phyloP scores from a whole-genome alignment of 2,329 filamentous ascomycete genomes.

The Bipolaris cookei region DNA sequence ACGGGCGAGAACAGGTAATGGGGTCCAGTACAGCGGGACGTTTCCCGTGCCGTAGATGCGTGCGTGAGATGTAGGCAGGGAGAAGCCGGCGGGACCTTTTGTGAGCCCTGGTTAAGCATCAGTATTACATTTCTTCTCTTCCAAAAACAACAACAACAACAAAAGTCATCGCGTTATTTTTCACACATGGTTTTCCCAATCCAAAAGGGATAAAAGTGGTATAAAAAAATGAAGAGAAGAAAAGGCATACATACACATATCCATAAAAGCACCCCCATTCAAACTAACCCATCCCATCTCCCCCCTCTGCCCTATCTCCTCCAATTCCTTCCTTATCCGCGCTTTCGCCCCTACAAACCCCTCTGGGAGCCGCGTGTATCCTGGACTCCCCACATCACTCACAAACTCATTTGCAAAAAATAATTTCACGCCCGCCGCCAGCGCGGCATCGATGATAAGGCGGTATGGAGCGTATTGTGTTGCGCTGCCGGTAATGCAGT shows the following conservation, averaged over 20 bases:
- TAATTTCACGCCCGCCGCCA: slow-evolving; percentile 42
- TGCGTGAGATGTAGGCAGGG: slow-evolving; percentile 34
- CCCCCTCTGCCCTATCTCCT: slow-evolving; percentile 27
- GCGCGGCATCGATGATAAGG: slow-evolving; percentile 44
- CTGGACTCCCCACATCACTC: slow-evolving; percentile 31
- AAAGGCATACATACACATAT: slow-evolving; percentile 37
- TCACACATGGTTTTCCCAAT: no score
- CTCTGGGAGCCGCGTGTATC: slow-evolving; percentile 38
- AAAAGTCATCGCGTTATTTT: no score
- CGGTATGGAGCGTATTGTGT: slow-evolving; percentile 55
- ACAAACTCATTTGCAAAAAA: slow-evolving; percentile 48
- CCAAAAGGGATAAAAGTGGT: no score
- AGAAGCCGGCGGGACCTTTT: slow-evolving; percentile 47
- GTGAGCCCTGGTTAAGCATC: slow-evolving; percentile 39
- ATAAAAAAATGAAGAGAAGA: not conserved
- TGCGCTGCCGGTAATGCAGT: slow-evolving; percentile 54
- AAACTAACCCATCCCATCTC: slow-evolving; percentile 41
- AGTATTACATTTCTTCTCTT: no score
- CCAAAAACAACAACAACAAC: no score
- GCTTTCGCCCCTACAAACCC: slow-evolving; percentile 34
- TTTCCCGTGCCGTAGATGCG: slow-evolving; percentile 47
- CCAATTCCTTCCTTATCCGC: slow-evolving; percentile 35
- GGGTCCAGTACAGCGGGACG: slow-evolving; percentile 42
- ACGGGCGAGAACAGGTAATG: slow-evolving; percentile 32
- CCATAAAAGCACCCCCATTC: slow-evolving; percentile 48